Base-by-base conservation (phyloP, 2,329 filamentous ascomycete species). In the Botrytis elliptica region DNA sequence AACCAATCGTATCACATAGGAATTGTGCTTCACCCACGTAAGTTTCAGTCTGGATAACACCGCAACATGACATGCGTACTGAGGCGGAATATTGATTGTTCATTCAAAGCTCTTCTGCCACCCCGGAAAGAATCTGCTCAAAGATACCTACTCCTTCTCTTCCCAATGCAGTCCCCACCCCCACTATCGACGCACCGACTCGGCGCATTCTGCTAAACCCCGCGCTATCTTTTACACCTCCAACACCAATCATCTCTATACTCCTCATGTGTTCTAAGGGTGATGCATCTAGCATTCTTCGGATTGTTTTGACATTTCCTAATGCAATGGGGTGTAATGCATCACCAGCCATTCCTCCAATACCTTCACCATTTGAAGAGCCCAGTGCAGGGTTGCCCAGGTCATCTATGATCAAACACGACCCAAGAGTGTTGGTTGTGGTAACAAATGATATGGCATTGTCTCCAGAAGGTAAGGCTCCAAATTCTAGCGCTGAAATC, bases 261-360 rank as follows among this genome's bases (percentile, higher is more conserved):
- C 86, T 83, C 16, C 81, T 81, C 66, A 93, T 81, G 72, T 81
- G 74, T 0, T 83, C 78, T 22, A 85, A 78, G 49, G 82, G 81
- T 20, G 72, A 76, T 10, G 52, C 67, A 76, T 91, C 88, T 25
- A 95, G 81, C 82, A 92, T 80, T 33, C 80, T 81, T 33, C 90
- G 83, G n/a, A 95, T 85, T 1, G 88, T 90, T n/a, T 84, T 85
- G 46, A 95, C 92, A 77, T 95, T 95, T 0, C 93, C 93, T 44
- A 95, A 81, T 0, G 92, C 90, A 0, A 95, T 83, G 0, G 92
- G 90, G 81, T 95, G 93, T 62, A 95, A 82, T 29, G 91, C 87
- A 18, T 91, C 86, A 0, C 93, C 93, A 0, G 91, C 92, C 82
- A 95, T 85, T 0, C 92, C 93, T 0, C 92, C 93, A 4, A 93